Evolutionary conservation across 345 rosid species (phyloP).

Genomic region (Firmiana major): DNA sequence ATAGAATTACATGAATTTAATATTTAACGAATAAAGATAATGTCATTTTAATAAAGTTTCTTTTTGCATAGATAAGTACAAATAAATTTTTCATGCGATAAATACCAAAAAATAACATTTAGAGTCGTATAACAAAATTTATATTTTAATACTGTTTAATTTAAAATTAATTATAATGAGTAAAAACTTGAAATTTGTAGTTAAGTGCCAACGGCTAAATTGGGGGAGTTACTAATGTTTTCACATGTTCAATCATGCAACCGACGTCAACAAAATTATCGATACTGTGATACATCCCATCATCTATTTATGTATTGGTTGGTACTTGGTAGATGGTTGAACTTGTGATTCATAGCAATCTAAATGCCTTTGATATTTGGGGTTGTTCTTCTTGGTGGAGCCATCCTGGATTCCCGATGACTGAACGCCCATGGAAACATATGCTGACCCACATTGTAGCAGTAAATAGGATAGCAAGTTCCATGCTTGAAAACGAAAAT

Average conservation of each 20-base stretch:
- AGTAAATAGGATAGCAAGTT: conserved; percentile 2
- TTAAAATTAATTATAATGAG: too few species aligned
- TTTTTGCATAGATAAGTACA: too few species aligned
- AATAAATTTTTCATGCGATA: too few species aligned
- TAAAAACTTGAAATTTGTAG: neutral
- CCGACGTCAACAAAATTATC: too few species aligned
- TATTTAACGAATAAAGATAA: too few species aligned
- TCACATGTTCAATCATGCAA: conserved; percentile 2
- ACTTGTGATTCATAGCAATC: neutral
- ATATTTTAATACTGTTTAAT: too few species aligned
- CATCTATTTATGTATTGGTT: conserved; percentile 4
- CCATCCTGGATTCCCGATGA: neutral
- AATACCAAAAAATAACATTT: too few species aligned
- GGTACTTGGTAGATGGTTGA: conserved; percentile 15
- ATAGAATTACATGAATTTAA: too few species aligned
- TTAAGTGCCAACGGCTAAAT: neutral
- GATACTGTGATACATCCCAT: neutral
- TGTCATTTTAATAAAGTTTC: too few species aligned
- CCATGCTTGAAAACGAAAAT: neutral
- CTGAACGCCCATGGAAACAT: neutral
- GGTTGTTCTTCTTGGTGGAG: neutral
- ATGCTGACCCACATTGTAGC: neutral
- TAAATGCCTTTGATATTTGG: neutral
- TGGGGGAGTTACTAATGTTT: neutral
- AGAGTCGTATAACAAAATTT: too few species aligned